phyloP scores from a whole-genome alignment of 192 early-diverging fungal species.

The Paraglomus occultum region DNA sequence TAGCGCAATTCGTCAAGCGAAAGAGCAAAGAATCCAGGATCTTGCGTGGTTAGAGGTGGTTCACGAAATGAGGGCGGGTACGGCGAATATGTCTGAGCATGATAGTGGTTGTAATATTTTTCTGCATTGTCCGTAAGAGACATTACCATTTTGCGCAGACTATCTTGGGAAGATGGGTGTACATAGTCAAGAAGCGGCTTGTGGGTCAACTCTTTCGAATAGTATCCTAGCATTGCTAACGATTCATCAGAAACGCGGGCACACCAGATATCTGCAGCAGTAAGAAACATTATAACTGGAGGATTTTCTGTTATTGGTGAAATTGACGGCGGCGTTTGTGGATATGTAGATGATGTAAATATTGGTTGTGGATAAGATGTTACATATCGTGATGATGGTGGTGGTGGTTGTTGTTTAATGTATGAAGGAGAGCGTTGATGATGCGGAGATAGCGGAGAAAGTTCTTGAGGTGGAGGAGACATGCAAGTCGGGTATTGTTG shows the following conservation, averaged over 20 bases:
- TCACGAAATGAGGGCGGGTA: conserved; percentile 32
- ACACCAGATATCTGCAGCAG: conserved; percentile 47
- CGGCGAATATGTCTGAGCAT: conserved; percentile 26
- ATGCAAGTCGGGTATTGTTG: conserved; percentile 5
- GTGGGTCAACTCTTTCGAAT: conserved; percentile 54
- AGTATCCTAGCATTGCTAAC: conserved; percentile 49
- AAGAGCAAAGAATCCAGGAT: conserved; percentile 36
- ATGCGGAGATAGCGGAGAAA: neutral
- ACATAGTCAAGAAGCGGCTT: conserved; percentile 37
- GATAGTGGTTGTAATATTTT: neutral
- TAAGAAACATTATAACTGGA: conserved; percentile 44
- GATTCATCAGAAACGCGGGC: conserved; percentile 54
- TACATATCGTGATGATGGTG: conserved; percentile 34
- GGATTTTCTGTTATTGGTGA: conserved; percentile 29
- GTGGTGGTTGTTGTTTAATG: conserved; percentile 35
- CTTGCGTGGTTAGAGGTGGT: conserved; percentile 39
- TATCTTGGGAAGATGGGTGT: neutral
- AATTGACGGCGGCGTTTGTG: conserved; percentile 29
- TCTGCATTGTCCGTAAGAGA: conserved; percentile 12
- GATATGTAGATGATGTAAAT: conserved; percentile 30
- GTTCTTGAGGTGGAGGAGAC: neutral
- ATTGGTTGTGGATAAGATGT: conserved; percentile 33
- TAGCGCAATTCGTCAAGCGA: conserved; percentile 35
- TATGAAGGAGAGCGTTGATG: conserved; percentile 18
- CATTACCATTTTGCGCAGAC: conserved; percentile 2